A percentile compares a stretch with the other conserved stretches of the same genome.
These are phyloP conservation scores for Geranium brycei DNA, from an alignment of 345 rosid species.

Conservation along the genomic window DNA sequence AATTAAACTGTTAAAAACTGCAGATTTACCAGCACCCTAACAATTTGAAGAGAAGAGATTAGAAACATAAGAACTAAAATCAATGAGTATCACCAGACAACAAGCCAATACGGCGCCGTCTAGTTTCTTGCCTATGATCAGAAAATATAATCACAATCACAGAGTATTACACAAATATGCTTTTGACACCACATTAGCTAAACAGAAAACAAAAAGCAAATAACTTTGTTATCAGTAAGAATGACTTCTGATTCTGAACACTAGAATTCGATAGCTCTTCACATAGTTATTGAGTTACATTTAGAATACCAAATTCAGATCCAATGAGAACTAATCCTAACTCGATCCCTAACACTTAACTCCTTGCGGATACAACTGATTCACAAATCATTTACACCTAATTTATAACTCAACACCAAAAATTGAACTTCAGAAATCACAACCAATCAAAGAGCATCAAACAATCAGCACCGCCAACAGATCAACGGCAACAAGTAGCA, in stretches of 20 bases:
- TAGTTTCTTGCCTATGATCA: no score
- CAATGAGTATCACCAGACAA: neutral
- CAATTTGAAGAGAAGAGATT: neutral
- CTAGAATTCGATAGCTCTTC: no score
- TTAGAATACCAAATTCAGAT: neutral
- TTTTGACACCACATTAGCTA: no score
- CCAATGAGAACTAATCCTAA: neutral
- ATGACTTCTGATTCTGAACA: neutral
- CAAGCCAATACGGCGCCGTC: neutral
- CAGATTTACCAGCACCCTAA: slow-evolving; percentile 96
- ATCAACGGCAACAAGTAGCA: neutral
- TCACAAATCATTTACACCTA: neutral
- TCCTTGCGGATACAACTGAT: neutral
- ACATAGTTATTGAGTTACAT: neutral
- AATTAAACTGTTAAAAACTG: slow-evolving; percentile 75
- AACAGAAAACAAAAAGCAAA: no score
- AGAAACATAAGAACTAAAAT: slow-evolving; percentile 7
- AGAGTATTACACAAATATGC: no score
- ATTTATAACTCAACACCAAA: neutral
- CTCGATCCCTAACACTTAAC: neutral
- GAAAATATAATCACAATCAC: no score
- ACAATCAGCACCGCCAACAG: neutral
- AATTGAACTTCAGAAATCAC: neutral
- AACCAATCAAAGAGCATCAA: no score
- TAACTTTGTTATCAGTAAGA: neutral